Conservation (phyloP, 805 yeast species). For the Starmerella bacillaris region DNA sequence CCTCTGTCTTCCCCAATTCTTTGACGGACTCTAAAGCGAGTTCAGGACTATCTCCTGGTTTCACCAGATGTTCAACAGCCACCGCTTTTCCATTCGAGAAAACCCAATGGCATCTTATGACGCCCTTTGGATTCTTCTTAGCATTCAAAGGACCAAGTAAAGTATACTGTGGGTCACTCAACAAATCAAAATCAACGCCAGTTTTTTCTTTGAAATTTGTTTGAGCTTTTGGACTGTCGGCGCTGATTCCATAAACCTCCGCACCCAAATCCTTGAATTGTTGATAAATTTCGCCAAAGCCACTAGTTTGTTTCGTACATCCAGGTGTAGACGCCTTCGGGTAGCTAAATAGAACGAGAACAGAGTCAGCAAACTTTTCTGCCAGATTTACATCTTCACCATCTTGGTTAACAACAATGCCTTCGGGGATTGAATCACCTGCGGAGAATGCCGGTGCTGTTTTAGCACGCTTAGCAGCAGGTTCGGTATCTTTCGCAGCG, state of each 20-base stretch:
- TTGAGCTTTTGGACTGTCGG: conserved; percentile 68
- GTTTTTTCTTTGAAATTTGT: conserved; percentile 57
- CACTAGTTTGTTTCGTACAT: conserved; percentile 86
- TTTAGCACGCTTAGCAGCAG: conserved; percentile 6
- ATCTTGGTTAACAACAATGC: conserved; percentile 49
- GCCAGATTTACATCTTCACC: conserved; percentile 40
- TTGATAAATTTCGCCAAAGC: conserved; percentile 53
- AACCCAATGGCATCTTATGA: conserved; percentile 82
- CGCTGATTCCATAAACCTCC: conserved; percentile 60
- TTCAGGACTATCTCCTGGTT: conserved; percentile 25
- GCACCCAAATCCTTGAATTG: conserved; percentile 35
- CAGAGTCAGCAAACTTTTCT: conserved; percentile 23
- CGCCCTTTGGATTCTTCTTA: conserved; percentile 57
- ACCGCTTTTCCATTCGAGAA: conserved; percentile 58
- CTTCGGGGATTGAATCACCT: conserved; percentile 52
- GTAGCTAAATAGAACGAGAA: conserved; percentile 43
- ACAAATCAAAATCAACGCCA: conserved; percentile 49
- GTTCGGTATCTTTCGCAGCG: conserved; percentile 2
- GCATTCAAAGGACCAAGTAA: conserved; percentile 67
- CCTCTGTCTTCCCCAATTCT: too few species aligned
- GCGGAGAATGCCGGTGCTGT: conserved; percentile 20
- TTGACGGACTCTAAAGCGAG: conserved; percentile 17
- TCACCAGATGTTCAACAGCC: conserved; percentile 34
- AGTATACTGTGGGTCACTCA: conserved; percentile 57
- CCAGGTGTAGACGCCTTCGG: conserved; percentile 94